Percentiles rank a stretch among this genome's conserved stretches.
Conservation (phyloP, 2,329 filamentous ascomycete genomes). For the Phoma sp. region DNA sequence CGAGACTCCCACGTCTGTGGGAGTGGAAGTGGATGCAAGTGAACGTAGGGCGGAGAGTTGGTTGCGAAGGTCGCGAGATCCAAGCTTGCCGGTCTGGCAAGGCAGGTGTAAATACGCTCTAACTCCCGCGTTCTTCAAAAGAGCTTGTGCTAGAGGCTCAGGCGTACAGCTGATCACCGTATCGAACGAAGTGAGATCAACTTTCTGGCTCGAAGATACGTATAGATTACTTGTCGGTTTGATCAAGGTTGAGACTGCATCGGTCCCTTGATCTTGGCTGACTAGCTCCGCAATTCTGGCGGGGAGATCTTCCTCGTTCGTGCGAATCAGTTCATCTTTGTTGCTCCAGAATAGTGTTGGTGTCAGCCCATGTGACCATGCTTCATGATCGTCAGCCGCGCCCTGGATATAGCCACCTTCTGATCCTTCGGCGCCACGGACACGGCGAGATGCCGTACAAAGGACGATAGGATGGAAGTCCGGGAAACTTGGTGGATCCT, state of each 20-base stretch:
- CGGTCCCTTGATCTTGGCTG: constrained; percentile 17
- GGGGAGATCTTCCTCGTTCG: constrained; percentile 70
- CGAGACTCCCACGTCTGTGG: not conserved
- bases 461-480: constrained; percentile 78
- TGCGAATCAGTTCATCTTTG: constrained; percentile 64
- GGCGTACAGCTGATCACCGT: constrained; percentile 55
- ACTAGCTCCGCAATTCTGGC: constrained; percentile 58
- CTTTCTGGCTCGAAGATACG: constrained; percentile 50
- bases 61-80: constrained; percentile 80
- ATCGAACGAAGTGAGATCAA: constrained; percentile 48
- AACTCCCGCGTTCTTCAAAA: constrained; percentile 21
- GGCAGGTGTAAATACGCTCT: constrained; percentile 65
- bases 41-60: constrained; percentile 69
- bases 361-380: constrained; percentile 85
- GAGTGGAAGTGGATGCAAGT: constrained; percentile 53
- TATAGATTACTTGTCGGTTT: constrained; percentile 52
- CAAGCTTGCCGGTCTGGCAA: constrained; percentile 76
- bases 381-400: constrained; percentile 92
- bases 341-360: constrained; percentile 82
- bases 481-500: constrained; percentile 57
- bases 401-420: constrained; percentile 88
- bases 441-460: constrained; percentile 81
- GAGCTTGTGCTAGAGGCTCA: constrained; percentile 42
- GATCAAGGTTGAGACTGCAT: constrained; percentile 48
- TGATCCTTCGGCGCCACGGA: constrained; percentile 71